Conservation (phyloP, 768 basidiomycete genomes). For the Dentipellis fragilis region DNA sequence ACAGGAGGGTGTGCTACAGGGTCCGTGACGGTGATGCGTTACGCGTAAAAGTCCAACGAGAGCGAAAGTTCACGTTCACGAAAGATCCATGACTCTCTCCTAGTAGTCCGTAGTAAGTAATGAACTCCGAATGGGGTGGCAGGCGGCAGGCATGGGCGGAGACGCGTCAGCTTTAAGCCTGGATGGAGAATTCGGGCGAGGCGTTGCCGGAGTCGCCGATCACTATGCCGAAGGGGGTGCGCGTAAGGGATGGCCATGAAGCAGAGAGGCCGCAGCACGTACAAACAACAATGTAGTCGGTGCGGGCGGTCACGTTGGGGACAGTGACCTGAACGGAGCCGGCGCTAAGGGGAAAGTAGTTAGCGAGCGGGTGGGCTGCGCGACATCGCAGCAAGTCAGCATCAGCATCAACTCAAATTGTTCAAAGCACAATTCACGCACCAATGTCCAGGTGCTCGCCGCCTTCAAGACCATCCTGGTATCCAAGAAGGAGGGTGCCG, state of each 20-base stretch:
- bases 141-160: background rate
- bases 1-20: background rate
- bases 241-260: background rate
- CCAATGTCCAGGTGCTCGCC: conserved; percentile 4
- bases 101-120: background rate
- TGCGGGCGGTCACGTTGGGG: conserved; percentile 24
- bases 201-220: conserved; percentile 9
- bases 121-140: background rate
- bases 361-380: conserved; percentile 34
- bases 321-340: conserved; percentile 31
- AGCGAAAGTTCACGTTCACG: background rate
- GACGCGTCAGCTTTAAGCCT: background rate
- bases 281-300: conserved; percentile 41
- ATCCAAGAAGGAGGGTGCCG: conserved; percentile 5
- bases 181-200: conserved; percentile 9
- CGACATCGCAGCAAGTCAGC: background rate
- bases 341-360: conserved; percentile 27
- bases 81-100: background rate
- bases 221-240: background rate
- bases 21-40: background rate
- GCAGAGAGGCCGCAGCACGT: conserved; percentile 6
- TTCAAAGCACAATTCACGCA: background rate
- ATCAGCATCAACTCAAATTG: background rate
- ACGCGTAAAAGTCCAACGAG: background rate
- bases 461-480: background rate